A percentile compares a stretch with the other conserved stretches of the same genome.
These are phyloP conservation scores for Achaetomiella virescens DNA, from an alignment of 495 filamentous ascomycete genomes.

Conservation along the genomic window DNA sequence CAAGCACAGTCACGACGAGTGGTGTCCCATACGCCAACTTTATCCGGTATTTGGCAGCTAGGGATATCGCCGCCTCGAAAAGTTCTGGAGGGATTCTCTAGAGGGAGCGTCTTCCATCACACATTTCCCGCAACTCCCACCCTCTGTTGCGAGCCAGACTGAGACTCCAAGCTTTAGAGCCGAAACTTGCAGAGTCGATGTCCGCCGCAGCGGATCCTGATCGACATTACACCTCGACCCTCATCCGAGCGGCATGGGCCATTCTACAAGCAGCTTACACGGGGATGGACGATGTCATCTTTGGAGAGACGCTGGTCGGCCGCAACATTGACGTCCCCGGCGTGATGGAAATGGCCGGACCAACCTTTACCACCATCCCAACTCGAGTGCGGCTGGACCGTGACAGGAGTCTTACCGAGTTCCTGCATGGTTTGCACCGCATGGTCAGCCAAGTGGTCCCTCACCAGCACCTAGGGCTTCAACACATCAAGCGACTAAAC, in stretches of 20 bases:
- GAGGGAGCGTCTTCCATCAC: conserved; percentile 8
- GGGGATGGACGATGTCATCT: conserved; percentile 37
- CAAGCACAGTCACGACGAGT: neutral
- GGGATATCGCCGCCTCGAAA: conserved; percentile 15
- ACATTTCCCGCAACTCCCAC: conserved; percentile 20
- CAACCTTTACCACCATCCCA: conserved; percentile 55
- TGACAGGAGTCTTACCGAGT: conserved; percentile 8
- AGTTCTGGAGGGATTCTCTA: conserved; percentile 25
- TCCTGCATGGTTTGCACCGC: conserved; percentile 28
- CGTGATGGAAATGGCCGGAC: conserved; percentile 45
- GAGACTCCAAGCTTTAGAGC: conserved; percentile 8
- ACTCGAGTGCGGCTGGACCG: conserved; percentile 30
- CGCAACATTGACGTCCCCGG: conserved; percentile 41
- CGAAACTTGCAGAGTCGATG: conserved; percentile 5
- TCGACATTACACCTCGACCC: conserved; percentile 22
- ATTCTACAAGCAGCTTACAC: conserved; percentile 35
- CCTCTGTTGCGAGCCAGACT: neutral
- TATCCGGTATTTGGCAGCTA: conserved; percentile 23
- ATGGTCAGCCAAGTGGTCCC: conserved; percentile 33
- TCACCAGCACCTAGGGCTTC: conserved; percentile 43
- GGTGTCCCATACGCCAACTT: conserved; percentile 27
- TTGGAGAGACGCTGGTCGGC: conserved; percentile 39
- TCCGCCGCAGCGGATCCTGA: conserved; percentile 7
- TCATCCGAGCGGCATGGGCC: conserved; percentile 41
- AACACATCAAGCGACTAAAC: conserved; percentile 32